Percentiles rank a stretch among this genome's conserved stretches.
phyloP scores from a whole-genome alignment of 2,329 filamentous ascomycete species.

The Alternaria sp. region DNA sequence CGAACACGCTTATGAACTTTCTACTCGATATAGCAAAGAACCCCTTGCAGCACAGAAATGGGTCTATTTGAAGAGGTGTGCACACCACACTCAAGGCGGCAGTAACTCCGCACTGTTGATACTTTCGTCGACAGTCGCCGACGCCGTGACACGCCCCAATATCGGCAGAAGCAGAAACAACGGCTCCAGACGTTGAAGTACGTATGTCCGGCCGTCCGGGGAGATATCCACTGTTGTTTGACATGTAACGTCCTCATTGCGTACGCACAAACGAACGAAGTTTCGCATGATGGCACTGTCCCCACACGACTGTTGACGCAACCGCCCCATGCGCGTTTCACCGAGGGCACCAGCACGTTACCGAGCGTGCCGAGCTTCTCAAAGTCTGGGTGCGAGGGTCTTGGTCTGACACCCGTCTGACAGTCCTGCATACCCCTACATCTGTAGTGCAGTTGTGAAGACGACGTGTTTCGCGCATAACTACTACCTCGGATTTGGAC shows the following conservation, averaged over 20 bases:
- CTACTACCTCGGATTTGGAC: not conserved
- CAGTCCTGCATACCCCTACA: constrained; percentile 12
- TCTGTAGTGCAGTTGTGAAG: constrained; percentile 5
- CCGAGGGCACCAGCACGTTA: constrained; percentile 2
- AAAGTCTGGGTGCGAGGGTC: constrained; percentile 7
- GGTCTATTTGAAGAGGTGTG: not conserved
- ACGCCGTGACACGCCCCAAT: not conserved
- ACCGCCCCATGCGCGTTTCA: constrained; percentile 14
- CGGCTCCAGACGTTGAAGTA: constrained; percentile 8
- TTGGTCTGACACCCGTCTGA: constrained; percentile 16
- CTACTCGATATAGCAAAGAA: not conserved
- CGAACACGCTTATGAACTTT: not conserved
- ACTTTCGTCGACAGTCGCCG: not conserved
- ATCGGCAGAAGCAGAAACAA: constrained; percentile 7
- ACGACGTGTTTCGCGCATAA: constrained; percentile 15
- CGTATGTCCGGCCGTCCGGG: constrained; percentile 4
- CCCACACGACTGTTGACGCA: constrained; percentile 6
- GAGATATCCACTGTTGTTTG: constrained; percentile 6
- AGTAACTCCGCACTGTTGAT: not conserved
- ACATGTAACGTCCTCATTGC: constrained; percentile 13
- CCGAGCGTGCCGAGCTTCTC: constrained; percentile 2
- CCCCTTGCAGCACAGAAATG: not conserved
- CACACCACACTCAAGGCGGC: not conserved
- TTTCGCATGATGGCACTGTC: constrained; percentile 8
- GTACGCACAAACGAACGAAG: constrained; percentile 7